A percentile compares a stretch with the other conserved stretches of the same genome.
Conservation (phyloP, 805 yeast species). For the Wickerhamiella cacticola region DNA sequence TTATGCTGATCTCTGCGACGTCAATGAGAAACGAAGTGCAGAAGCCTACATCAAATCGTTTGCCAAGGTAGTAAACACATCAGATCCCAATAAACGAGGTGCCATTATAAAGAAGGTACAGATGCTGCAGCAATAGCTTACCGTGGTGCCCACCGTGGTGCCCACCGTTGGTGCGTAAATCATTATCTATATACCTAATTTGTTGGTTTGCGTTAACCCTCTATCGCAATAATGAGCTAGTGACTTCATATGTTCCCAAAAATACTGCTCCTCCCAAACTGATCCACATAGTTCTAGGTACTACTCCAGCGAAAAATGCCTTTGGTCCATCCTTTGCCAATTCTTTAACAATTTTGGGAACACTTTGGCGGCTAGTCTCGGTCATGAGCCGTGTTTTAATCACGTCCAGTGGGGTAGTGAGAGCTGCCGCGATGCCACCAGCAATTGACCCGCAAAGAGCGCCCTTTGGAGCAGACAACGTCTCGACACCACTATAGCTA, state of each 20-base stretch:
- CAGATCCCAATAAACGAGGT: background rate
- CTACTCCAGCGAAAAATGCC: slow-evolving; percentile 74
- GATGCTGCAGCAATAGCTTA: background rate
- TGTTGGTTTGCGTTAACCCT: background rate
- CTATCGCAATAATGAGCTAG: background rate
- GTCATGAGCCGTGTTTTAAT: slow-evolving; percentile 90
- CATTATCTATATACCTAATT: background rate
- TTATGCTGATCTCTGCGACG: slow-evolving; percentile 40
- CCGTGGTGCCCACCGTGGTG: background rate
- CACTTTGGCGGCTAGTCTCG: slow-evolving; percentile 37
- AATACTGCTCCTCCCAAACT: slow-evolving; percentile 98
- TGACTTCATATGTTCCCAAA: slow-evolving; percentile 75
- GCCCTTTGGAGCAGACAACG: slow-evolving; percentile 55
- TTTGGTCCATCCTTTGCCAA: slow-evolving; percentile 52
- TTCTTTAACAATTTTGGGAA: slow-evolving; percentile 37
- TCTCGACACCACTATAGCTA: slow-evolving; percentile 32
- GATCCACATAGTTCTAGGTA: slow-evolving; percentile 95
- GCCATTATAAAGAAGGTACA: slow-evolving; percentile 1
- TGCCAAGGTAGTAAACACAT: slow-evolving; percentile 8
- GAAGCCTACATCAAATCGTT: slow-evolving; percentile 8
- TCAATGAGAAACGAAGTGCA: background rate
- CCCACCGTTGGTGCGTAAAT: background rate
- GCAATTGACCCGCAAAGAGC: slow-evolving; percentile 86
- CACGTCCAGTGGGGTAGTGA: slow-evolving; percentile 90
- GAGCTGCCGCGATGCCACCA: slow-evolving; percentile 90